A percentile compares a stretch with the other conserved stretches of the same genome.
phyloP scores from a whole-genome alignment of 2,329 filamentous ascomycete genomes.

The Cladosporium colombiae region DNA sequence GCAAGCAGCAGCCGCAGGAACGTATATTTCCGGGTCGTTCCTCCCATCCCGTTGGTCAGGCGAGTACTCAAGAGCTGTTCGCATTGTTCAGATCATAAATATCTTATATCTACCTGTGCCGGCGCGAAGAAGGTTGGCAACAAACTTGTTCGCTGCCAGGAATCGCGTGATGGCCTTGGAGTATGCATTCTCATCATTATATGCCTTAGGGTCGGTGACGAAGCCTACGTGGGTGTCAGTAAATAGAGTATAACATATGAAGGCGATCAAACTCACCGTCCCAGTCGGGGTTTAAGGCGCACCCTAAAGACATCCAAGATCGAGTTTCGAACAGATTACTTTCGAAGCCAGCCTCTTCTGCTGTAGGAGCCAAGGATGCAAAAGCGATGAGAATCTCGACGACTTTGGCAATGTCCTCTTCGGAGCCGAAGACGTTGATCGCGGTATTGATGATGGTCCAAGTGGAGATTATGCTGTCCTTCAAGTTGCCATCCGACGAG shows the following conservation, averaged over 20 bases:
- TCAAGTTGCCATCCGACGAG: not conserved
- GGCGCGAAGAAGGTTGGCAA: not conserved
- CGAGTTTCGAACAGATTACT: not conserved
- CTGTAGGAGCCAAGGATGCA: not conserved
- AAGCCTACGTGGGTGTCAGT: not conserved
- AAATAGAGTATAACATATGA: not conserved
- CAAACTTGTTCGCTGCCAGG: not conserved
- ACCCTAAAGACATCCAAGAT: not conserved
- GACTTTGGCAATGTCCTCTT: not conserved
- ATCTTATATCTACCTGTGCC: not conserved
- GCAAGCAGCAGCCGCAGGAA: not conserved
- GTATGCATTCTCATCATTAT: not conserved
- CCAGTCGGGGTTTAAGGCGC: not conserved
- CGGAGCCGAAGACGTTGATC: not conserved
- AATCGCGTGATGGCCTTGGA: not conserved
- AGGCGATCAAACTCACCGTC: not conserved
- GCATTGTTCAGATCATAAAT: not conserved
- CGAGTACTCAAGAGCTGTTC: not conserved
- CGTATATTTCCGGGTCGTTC: not conserved
- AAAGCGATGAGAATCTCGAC: not conserved
- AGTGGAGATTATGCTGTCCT: not conserved
- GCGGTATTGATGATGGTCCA: not conserved
- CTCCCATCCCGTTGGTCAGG: not conserved
- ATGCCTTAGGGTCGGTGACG: not conserved
- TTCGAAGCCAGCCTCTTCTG: not conserved